These are phyloP conservation scores for Leptographium radiaticola DNA, from an alignment of 2,329 filamentous ascomycete species.

Conservation along the genomic window DNA sequence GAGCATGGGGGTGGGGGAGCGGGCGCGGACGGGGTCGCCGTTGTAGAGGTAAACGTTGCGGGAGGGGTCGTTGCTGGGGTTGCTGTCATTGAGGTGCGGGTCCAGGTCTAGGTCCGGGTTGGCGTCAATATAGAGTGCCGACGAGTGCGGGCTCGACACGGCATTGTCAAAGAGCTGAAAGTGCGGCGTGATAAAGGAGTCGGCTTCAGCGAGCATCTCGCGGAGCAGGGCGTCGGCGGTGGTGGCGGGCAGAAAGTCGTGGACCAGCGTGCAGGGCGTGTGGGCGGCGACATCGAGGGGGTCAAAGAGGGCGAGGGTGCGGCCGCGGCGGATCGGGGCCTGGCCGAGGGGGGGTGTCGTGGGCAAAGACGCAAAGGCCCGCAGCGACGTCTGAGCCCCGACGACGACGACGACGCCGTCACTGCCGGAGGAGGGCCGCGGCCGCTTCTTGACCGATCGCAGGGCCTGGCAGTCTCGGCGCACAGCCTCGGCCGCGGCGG, in stretches of 20 bases:
- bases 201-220: constrained; percentile 63
- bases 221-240: constrained; percentile 60
- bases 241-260: constrained; percentile 67
- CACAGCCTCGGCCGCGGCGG: constrained; percentile 47
- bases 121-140: constrained; percentile 64
- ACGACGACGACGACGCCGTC: constrained; percentile 12
- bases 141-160: constrained; percentile 74
- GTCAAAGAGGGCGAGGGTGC: constrained; percentile 72
- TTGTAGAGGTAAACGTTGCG: constrained; percentile 67
- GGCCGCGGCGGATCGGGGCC: constrained; percentile 58
- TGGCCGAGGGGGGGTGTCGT: not conserved
- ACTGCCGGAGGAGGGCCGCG: no score
- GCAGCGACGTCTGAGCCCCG: constrained; percentile 52
- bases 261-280: constrained; percentile 83
- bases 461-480: constrained; percentile 18
- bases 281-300: constrained; percentile 68
- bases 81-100: no score
- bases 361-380: constrained; percentile 28
- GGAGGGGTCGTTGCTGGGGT: not conserved
- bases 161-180: constrained; percentile 83
- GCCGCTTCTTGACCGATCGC: constrained; percentile 6
- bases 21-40: constrained; percentile 59
- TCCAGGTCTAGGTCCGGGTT: constrained; percentile 16
- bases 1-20: constrained; percentile 64
- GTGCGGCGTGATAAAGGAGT: constrained; percentile 48